Base-by-base conservation (phyloP, 2,329 filamentous ascomycete genomes). In the Aureobasidium melanogenum region DNA sequence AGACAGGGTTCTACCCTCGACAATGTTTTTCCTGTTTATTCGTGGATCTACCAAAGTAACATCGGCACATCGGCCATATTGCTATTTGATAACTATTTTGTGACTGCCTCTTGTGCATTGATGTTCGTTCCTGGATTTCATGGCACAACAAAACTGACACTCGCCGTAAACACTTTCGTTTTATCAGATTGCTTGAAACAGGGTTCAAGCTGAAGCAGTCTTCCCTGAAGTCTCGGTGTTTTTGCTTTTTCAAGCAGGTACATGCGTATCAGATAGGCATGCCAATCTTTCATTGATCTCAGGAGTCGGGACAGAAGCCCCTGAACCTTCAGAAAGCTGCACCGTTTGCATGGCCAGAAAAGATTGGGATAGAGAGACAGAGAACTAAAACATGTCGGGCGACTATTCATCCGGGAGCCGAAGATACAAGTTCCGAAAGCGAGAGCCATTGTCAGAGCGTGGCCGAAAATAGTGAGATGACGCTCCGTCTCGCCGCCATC, bases 401-500 rank as follows among this genome's bases (percentile, higher is more conserved):
- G 24, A 56, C 26, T 26, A 22, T 44, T 56, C 14, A 10, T 22
- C 38, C 52, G 26, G 39, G 22, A 15, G 26, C 52, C 52, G 52
- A 44, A 38, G 52, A 44, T 24, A 19, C 28, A 43, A n/a, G n/a
- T 12, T 22, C 32, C 17, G 24, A 44, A 12, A 32, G 28, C 44
- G 26, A 43, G 7, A 36, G 50, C 50, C 22, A 28, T 26, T 10
- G 22, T 36, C 36, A 38, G 34, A 36, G 36, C 50, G 50, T 24
- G 36, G 50, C 50, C 41, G 50, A 41, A 41, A 56, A 44, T 56
- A 43, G 52, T 56, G 38, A 56, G 34, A 56, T 56, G 52, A 56
- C 52, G 52, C 52, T 56, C 9, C 17, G 30, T 26, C 19, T 55
- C 26, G 36, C 38, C 52, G 52, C 52, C 38, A 19, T 43, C 52